A percentile compares a stretch with the other conserved stretches of the same genome.
Conservation (phyloP, 805 yeast species). For the Ogataea trehalophila region DNA sequence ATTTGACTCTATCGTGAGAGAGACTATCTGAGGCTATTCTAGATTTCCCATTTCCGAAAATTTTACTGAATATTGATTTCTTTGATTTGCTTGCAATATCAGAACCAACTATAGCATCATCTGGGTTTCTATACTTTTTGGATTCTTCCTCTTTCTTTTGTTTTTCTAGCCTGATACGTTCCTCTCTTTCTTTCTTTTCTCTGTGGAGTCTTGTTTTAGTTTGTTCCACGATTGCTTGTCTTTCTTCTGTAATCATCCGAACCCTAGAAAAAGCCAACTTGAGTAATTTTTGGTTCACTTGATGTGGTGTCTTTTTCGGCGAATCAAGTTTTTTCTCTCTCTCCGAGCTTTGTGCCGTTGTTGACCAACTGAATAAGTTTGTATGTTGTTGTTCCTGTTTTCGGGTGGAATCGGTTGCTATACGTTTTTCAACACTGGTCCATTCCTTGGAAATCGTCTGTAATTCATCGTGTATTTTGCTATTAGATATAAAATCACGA, state of each 20-base stretch:
- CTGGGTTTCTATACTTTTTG: conserved; percentile 15
- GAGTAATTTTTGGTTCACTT: conserved; percentile 19
- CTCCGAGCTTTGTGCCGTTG: conserved; percentile 2
- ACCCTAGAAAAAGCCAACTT: conserved; percentile 16
- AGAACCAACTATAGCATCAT: neutral
- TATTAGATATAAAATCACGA: conserved; percentile 14
- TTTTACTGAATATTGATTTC: conserved; percentile 19
- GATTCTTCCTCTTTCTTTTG: conserved; percentile 18
- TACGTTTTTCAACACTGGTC: conserved; percentile 26
- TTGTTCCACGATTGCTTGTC: conserved; percentile 12
- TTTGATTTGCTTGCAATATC: neutral
- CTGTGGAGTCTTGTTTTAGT: conserved; percentile 10
- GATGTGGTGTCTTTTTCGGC: conserved; percentile 1
- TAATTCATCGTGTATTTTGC: conserved; percentile 10
- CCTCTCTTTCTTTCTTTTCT: conserved; percentile 22
- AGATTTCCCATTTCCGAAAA: conserved; percentile 24
- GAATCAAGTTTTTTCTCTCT: conserved; percentile 1
- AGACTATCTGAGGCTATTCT: conserved; percentile 26
- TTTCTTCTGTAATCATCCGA: conserved; percentile 18
- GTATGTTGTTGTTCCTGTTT: conserved; percentile 1
- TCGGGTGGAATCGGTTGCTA: conserved; percentile 7
- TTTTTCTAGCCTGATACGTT: conserved; percentile 15
- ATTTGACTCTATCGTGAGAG: conserved; percentile 17
- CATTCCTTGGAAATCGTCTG: conserved; percentile 17
- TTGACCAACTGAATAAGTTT: conserved; percentile 19